Evolutionary conservation across 1,284 basidiomycete species (phyloP), one percentile per base, ranked within the genome.

Genomic region (Gymnopus androsaceus): DNA sequence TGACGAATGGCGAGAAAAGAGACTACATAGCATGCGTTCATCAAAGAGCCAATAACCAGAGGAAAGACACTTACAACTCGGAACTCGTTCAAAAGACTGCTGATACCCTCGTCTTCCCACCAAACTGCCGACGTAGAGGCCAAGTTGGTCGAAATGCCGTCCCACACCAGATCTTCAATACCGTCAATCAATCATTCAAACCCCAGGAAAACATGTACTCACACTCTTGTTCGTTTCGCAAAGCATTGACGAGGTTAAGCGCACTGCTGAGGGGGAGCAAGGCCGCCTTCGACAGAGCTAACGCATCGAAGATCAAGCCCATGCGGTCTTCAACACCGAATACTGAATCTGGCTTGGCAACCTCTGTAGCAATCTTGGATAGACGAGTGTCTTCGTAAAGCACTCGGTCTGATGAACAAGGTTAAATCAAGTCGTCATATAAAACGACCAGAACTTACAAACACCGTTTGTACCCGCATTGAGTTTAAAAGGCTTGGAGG

Each of bases 401-500:
- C 31, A 97, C 94, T 47, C 30, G 33, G 17, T 37, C 33, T 37
- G 25, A 37, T 15, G 15, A 48, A 14, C 2, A 14, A 33, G 4
- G 21, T 41, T 46, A 57, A 47, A 41, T 14, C 45, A 28, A 37
- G 38, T 46, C 9, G 14, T 34, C 11, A 23, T 7, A 36, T 34
- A 15, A 23, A 3, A n/a, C n/a, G 19, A 9, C 5, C n/a, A 21
- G 17, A 37, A 33, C 90, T 63, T 64, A 92, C 91, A 98, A 64
- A 97, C 92, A 64, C 95, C 95, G 55, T 85, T 83, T 1, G 94
- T 95, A 55, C 88, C 90, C 11, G 88, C 89, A 69, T 98, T 99
- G 58, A 99, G 77, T 75, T 98, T 97, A 72, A 85, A 90, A 25
- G 87, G 79, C 66, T 82, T 86, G 68, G 72, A 85, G 4, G 82